Conservation (phyloP, 306 rosid genomes). For the Rubus parviflorus region DNA sequence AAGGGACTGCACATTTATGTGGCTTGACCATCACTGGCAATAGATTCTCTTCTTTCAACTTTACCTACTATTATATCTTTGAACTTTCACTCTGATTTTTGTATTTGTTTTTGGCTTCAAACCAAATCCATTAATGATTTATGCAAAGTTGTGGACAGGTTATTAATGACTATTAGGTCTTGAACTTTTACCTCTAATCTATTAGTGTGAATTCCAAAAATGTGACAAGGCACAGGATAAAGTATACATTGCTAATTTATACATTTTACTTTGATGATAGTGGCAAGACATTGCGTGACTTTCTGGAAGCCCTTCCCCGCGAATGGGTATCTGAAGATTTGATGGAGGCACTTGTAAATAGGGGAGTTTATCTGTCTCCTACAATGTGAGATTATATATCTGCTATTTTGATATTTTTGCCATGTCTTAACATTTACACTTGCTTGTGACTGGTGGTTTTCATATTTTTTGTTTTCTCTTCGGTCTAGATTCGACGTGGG, state of each 20-base stretch:
- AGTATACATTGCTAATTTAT: conserved; percentile 14
- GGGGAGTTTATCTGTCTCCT: conserved; percentile 78
- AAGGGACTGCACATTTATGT: conserved; percentile 3
- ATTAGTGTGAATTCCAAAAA: conserved; percentile 2
- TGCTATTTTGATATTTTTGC: conserved; percentile 23
- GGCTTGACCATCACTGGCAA: conserved; percentile 21
- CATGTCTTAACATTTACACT: conserved; percentile 13
- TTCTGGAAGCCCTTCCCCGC: conserved; percentile 88
- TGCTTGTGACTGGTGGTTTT: not conserved
- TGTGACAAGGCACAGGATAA: conserved; percentile 15
- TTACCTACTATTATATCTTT: not conserved
- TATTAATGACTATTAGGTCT: not conserved
- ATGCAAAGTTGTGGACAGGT: not conserved
- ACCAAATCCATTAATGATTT: not conserved
- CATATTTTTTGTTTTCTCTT: conserved; percentile 4
- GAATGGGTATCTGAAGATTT: conserved; percentile 97
- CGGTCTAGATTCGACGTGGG: conserved; percentile 75
- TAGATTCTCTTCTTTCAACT: conserved; percentile 12
- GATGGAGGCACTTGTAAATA: conserved; percentile 76
- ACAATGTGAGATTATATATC: conserved; percentile 52
- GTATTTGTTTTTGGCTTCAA: not conserved
- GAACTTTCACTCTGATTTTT: conserved; percentile 5
- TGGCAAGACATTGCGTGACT: conserved; percentile 88
- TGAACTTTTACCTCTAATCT: conserved; percentile 9
- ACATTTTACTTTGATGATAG: conserved; percentile 48